Evolutionary conservation across 345 rosid genomes (phyloP), one percentile per base, ranked within the genome.

Genomic region (Moricandia arvensis): DNA sequence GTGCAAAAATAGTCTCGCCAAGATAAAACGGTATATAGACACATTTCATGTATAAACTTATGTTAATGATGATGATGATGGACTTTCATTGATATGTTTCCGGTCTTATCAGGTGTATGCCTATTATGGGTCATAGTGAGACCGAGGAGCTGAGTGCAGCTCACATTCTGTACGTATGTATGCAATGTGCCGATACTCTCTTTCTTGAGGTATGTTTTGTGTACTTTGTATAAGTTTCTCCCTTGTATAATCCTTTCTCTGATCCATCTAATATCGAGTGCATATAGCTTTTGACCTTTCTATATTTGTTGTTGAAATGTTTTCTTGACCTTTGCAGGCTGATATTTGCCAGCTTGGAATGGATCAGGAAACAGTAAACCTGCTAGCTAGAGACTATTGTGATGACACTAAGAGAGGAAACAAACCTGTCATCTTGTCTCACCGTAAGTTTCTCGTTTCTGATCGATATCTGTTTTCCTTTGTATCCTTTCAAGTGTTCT

Each of bases 321-420:
- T 57, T 26, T 26, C 8, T 12, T 11, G 12, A 26, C 33, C 61
- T 57, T 7, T 16, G 81, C 81, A 91, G 98, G 98, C 98, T 53
- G 98, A 93, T 80, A 89, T 93, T 79, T 93, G 98, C 82, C 96
- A 93, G 75, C 75, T 93, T 82, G 98, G 98, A 73, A 85, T 87
- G 96, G 97, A 93, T 83, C 98, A 93, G 68, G 62, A 93, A 73
- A 88, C 90, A 78, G 98, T 91, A 31, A 91, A 93, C 66, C 82
- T 93, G 53, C 90, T 93, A 67, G 97, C 96, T n/a, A 84, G 96
- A 80, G 97, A 91, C 80, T 91, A 93, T 75, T 89, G 98, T 78
- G 98, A 89, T 82, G 90, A 88, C 77, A 90, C 89, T 41, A 91
- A 93, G 86, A 89, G 89, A 82, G 87, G 85, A 83, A 88, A 86